Base-by-base conservation (phyloP, 768 basidiomycete genomes). In the Lactarius deliciosus region DNA sequence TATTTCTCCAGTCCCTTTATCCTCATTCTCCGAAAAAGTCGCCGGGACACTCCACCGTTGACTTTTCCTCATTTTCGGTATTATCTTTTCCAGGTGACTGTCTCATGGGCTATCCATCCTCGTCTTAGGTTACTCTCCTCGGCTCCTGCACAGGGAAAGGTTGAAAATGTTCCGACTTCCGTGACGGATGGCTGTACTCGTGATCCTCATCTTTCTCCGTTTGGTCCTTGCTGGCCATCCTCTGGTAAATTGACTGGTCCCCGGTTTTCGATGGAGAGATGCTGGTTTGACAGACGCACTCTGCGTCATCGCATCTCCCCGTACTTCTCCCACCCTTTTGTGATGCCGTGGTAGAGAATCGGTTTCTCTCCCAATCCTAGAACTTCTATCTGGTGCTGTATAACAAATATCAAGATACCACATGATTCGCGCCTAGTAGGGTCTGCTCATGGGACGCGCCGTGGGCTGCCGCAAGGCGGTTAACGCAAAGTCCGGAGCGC, bases 121-220 rank as follows among this genome's bases (percentile, higher is more conserved):
- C 45, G 16, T 11, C 43, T 47, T 56, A 22, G 43, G 25, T 47
- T 30, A 15, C 47, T 38, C 34, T 45, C n/a, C 41, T 65, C 34
- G 55, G 16, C 28, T 62, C 57, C 60, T 66, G 16, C 20, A 13
- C 16, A 53, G 1, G 6, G 22, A 5, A 9, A 13, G 2, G 13
- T 53, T 53, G 50, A 53, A 53, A 25, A 25, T 10, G 0, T 53
- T 53, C 50, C 50, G 25, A 7, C 22, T 53, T 53, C 50, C 50
- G 50, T 15, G 64, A 47, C 54, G 45, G 60, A 61, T 65, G 54
- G 13, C 50, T 25, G n/a, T 53, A 53, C 50, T 53, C 50, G 25
- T 53, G 50, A 53, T 28, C 50, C 5, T 25, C 47, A 3, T 50
- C 11, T 50, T 47, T 22, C 47, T 50, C 47, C n/a, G 47, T 50